phyloP scores from a whole-genome alignment of 2,329 filamentous ascomycete species.

The Pseudocercospora pini-densiflorae region DNA sequence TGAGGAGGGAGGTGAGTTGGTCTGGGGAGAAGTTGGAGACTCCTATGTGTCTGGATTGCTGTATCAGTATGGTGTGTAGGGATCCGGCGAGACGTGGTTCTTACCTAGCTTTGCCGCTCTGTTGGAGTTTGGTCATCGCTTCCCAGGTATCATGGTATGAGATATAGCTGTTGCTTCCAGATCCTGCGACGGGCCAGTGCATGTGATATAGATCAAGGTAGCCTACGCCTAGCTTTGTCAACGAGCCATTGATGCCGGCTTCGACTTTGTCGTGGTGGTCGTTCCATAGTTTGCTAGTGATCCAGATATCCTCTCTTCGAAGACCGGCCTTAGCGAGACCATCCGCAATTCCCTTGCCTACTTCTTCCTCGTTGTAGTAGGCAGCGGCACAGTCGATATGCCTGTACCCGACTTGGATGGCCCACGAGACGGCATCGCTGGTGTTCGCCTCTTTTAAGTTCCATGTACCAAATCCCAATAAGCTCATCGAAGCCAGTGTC shows the following conservation, averaged over 20 bases:
- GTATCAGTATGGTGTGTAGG: background rate
- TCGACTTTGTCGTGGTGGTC: conserved; percentile 41
- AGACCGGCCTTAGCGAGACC: conserved; percentile 41
- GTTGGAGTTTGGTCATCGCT: conserved; percentile 34
- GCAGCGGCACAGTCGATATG: conserved; percentile 57
- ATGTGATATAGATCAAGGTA: conserved; percentile 54
- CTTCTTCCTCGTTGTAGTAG: conserved; percentile 51
- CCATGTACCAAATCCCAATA: conserved; percentile 47
- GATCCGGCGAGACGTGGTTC: background rate
- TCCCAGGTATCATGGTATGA: conserved; percentile 37
- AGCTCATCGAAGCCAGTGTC: conserved; percentile 38
- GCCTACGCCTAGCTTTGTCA: conserved; percentile 44
- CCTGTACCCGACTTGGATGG: conserved; percentile 56
- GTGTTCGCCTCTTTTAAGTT: conserved; percentile 42
- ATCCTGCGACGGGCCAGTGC: conserved; percentile 47
- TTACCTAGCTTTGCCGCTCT: conserved; percentile 31
- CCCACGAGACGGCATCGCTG: conserved; percentile 43
- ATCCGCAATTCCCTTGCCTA: conserved; percentile 48
- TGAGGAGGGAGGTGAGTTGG: conserved; percentile 35
- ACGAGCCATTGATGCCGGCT: conserved; percentile 43
- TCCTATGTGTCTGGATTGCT: conserved; percentile 32
- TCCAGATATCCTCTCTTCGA: conserved; percentile 43
- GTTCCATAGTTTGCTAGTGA: conserved; percentile 42
- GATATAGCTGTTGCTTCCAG: conserved; percentile 28
- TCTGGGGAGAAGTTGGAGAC: conserved; percentile 39